phyloP scores from a whole-genome alignment of 225 moss, liverwort and hornwort genomes.

The Pseudisothecium myosuroides region DNA sequence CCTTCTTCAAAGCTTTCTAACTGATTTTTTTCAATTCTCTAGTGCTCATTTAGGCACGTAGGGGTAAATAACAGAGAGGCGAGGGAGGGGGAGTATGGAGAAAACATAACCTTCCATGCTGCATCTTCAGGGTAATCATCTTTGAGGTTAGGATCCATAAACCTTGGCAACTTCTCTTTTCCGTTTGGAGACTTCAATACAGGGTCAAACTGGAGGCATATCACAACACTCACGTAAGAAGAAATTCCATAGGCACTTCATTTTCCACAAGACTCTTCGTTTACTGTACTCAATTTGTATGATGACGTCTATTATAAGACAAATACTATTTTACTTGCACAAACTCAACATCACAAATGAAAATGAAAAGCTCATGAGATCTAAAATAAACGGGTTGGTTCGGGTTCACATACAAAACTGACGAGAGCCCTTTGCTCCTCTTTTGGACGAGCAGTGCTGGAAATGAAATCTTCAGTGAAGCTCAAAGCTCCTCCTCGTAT shows the following conservation, averaged over 20 bases:
- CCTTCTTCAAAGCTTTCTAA: too few species aligned
- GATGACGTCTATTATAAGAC: background rate
- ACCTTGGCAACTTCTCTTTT: constrained; percentile 34
- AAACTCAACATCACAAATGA: background rate
- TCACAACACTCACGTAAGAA: background rate
- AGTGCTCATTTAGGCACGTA: background rate
- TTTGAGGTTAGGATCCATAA: constrained; percentile 60
- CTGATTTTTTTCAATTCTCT: background rate
- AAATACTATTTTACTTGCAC: background rate
- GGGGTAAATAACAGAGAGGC: background rate
- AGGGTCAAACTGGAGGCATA: constrained; percentile 47
- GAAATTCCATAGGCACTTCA: too few species aligned
- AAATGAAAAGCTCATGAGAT: background rate
- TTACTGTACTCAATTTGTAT: background rate
- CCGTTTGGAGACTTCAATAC: constrained; percentile 40
- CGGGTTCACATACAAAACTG: constrained; percentile 29
- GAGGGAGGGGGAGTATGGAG: background rate
- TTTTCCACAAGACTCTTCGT: background rate
- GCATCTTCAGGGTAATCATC: constrained; percentile 57
- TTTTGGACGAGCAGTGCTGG: background rate
- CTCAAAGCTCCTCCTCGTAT: constrained; percentile 24
- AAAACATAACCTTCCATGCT: constrained; percentile 59
- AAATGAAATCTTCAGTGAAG: background rate
- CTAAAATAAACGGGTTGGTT: too few species aligned
- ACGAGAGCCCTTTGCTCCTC: constrained; percentile 79